Conservation (phyloP, 768 basidiomycete genomes). For the Boletus speciosus region DNA sequence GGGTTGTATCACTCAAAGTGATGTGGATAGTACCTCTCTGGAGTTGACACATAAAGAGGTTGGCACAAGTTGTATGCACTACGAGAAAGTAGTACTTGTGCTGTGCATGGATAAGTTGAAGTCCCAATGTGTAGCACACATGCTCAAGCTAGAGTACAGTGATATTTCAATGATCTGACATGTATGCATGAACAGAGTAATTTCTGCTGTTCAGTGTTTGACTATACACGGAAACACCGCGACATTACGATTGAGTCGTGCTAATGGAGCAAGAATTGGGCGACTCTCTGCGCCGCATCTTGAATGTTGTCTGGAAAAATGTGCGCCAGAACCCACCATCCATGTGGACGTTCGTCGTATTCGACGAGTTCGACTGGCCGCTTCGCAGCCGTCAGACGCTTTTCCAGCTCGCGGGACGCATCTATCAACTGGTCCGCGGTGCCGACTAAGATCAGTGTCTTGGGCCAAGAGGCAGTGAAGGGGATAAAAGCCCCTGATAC, state of each 20-base stretch:
- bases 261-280: conserved; percentile 2
- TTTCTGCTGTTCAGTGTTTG: too few relatives aligned
- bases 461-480: conserved; percentile 18
- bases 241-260: background rate
- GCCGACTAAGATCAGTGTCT: conserved; percentile 22
- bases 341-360: conserved; percentile 22
- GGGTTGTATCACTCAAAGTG: too few relatives aligned
- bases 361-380: conserved; percentile 22
- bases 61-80: too few relatives aligned
- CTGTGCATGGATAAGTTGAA: too few relatives aligned
- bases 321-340: conserved; percentile 17
- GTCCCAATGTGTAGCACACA: too few relatives aligned
- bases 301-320: conserved; percentile 14
- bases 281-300: conserved; percentile 12
- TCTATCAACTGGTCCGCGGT: conserved; percentile 12
- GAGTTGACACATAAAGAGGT: too few relatives aligned
- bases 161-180: too few relatives aligned
- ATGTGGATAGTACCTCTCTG: too few relatives aligned
- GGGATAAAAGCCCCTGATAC: conserved; percentile 14
- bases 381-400: background rate
- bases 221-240: too few relatives aligned
- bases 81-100: too few relatives aligned
- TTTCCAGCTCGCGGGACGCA: conserved; percentile 7
- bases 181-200: too few relatives aligned
- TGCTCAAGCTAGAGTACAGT: too few relatives aligned